phyloP scores from a whole-genome alignment of 1,284 basidiomycete species.

The Cutaneotrichosporon cutaneum region DNA sequence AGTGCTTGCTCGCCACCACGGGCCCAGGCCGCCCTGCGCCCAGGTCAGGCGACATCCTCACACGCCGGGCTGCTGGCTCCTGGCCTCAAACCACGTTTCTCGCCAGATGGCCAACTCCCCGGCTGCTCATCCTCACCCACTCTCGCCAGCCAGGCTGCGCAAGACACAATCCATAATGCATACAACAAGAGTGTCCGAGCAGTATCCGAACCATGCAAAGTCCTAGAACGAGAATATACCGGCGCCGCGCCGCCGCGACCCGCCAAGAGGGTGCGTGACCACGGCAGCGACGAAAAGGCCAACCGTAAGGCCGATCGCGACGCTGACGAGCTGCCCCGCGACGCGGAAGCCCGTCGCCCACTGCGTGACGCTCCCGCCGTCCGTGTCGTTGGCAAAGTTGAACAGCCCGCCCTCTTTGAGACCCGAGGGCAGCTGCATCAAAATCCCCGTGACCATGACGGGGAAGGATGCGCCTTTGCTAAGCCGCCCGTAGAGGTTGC shows the following conservation, averaged over 20 bases:
- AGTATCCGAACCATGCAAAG: too few species aligned
- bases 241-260: slow-evolving; percentile 51
- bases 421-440: slow-evolving; percentile 82
- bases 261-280: slow-evolving; percentile 55
- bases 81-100: too few species aligned
- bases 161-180: too few species aligned
- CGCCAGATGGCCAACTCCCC: too few species aligned
- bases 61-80: too few species aligned
- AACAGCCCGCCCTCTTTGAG: slow-evolving; percentile 62
- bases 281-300: slow-evolving; percentile 62
- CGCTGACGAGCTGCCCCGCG: slow-evolving; percentile 54
- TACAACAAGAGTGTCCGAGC: too few species aligned
- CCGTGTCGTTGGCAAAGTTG: slow-evolving; percentile 49
- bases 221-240: slow-evolving; percentile 55
- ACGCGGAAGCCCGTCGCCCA: slow-evolving; percentile 54
- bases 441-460: slow-evolving; percentile 64
- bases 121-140: too few species aligned
- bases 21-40: too few species aligned
- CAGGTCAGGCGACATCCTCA: too few species aligned
- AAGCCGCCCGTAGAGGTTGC: slow-evolving; percentile 73
- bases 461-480: slow-evolving; percentile 46
- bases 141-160: too few species aligned
- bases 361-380: slow-evolving; percentile 38
- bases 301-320: slow-evolving; percentile 58
- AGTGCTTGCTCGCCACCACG: too few species aligned